These are phyloP conservation scores for Aspergillus tubingensis DNA, from an alignment of 2,329 filamentous ascomycete genomes.

Conservation along the genomic window DNA sequence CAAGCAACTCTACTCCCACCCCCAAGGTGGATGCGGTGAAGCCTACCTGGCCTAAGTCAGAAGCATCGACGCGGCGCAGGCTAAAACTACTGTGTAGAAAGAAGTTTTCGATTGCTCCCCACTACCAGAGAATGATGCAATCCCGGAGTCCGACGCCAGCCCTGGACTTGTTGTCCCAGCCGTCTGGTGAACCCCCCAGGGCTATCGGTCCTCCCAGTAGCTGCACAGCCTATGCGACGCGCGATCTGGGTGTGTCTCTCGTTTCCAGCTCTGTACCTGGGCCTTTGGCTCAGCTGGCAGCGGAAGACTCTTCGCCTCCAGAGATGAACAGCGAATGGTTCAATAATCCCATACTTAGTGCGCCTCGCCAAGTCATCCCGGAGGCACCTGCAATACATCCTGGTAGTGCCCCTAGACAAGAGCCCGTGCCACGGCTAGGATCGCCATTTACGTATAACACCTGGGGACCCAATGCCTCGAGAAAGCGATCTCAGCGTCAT, in stretches of 20 bases:
- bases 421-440: constrained; percentile 46
- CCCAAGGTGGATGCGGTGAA: constrained; percentile 34
- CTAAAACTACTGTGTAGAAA: constrained; percentile 62
- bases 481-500: constrained; percentile 32
- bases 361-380: constrained; percentile 4
- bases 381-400: constrained; percentile 17
- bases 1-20: constrained; percentile 52
- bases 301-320: constrained; percentile 27
- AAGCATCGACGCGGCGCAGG: constrained; percentile 59
- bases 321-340: constrained; percentile 37
- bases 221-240: constrained; percentile 43
- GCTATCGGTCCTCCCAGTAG: constrained; percentile 25
- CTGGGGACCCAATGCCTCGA: constrained; percentile 49
- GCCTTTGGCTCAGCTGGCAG: constrained; percentile 37
- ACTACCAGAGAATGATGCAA: constrained; percentile 64
- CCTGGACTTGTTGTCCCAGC: constrained; percentile 39
- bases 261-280: constrained; percentile 43
- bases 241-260: constrained; percentile 49
- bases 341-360: constrained; percentile 34
- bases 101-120: constrained; percentile 63
- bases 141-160: constrained; percentile 63
- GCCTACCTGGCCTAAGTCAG: constrained; percentile 57
- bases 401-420: constrained; percentile 21
- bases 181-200: constrained; percentile 30
- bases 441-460: constrained; percentile 54